Conservation (phyloP, 2,329 filamentous ascomycete species). For the Aspergillus sp. region DNA sequence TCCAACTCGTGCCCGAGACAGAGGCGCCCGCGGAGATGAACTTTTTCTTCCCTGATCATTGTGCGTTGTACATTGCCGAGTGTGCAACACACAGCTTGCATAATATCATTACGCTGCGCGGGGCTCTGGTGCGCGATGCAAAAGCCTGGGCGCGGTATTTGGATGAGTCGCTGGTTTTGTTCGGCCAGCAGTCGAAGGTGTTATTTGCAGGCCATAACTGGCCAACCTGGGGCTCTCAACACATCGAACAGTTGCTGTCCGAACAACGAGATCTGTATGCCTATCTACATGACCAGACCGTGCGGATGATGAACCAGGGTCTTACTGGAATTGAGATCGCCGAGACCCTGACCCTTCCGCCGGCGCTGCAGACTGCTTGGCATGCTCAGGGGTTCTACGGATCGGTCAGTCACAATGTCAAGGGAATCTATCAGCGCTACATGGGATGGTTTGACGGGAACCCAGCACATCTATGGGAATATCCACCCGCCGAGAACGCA, state of each 20-base stretch:
- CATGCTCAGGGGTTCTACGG: slow-evolving; percentile 42
- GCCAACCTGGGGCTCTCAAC: slow-evolving; percentile 44
- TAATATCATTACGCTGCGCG: slow-evolving; percentile 47
- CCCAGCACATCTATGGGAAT: slow-evolving; percentile 41
- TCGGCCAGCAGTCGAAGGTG: slow-evolving; percentile 34
- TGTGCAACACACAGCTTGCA: slow-evolving; percentile 45
- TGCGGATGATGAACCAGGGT: slow-evolving; percentile 43
- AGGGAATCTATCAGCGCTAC: slow-evolving; percentile 40
- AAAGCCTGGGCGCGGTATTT: slow-evolving; percentile 45
- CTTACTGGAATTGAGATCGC: slow-evolving; percentile 45
- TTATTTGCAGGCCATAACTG: slow-evolving; percentile 46
- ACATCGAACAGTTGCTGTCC: slow-evolving; percentile 28
- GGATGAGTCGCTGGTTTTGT: slow-evolving; percentile 43
- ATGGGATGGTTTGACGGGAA: slow-evolving; percentile 40
- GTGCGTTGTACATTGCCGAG: slow-evolving; percentile 44
- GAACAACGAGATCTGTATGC: slow-evolving; percentile 46
- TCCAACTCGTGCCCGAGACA: slow-evolving; percentile 46
- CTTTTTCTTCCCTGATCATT: slow-evolving; percentile 43
- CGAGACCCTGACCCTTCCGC: slow-evolving; percentile 39
- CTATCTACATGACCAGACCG: slow-evolving; percentile 45
- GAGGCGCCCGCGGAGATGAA: slow-evolving; percentile 50
- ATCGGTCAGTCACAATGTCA: slow-evolving; percentile 44
- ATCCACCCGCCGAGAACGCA: slow-evolving; percentile 37
- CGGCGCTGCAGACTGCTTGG: slow-evolving; percentile 32
- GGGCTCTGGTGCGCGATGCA: slow-evolving; percentile 46